Evolutionary conservation across 768 basidiomycete species (phyloP), one percentile per base, ranked within the genome.

Genomic region (Coprinopsis marcescibilis): DNA sequence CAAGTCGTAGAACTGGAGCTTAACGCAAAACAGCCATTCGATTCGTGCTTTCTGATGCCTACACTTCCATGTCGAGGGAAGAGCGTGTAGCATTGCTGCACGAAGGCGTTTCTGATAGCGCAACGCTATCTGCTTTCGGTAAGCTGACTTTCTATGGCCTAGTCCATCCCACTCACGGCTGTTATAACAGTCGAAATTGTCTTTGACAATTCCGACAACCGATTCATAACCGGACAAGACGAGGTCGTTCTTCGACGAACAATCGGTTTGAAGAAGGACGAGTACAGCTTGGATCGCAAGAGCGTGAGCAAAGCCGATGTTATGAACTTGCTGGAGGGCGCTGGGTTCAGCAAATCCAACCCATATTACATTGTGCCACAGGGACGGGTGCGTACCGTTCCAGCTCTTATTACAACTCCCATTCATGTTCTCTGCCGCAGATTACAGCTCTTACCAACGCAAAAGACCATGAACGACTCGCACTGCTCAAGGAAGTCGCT

Each of bases 311-410:
- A 96, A 64, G 95, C 93, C 2, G 96, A 99, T 58, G 90, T 99
- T 15, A 95, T 96, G 90, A 94, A 91, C 58, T 72, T 98, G 20
- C 77, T 99, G 37, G 96, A 98, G 63, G 89, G 85, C 59, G 96
- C 96, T 1, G 95, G 96, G 1, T 99, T 99, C 70, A 92, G 89
- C 68, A 89, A 91, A 60, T 86, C 86, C n/a, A 99, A 98, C 59
- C 96, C 96, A 0, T 99, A 98, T 63, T 99, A 98, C 58, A 99
- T 99, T 54, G 95, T 98, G 0, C 96, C 96, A 2, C 96, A 99
- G 71, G 96, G 96, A 43, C 73, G 95, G 42, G 94, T 96, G 57
- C 65, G 83, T 76, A 13, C 8, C 7, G 32, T 4, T 34, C 21
- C 25, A 10, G 29, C 29, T 32, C n/a, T 32, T 32, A n/a, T 8